Percentiles rank a stretch among this genome's conserved stretches.
These are phyloP conservation scores for Sphagnurus paluster DNA, from an alignment of 1,284 basidiomycete genomes.

Conservation along the genomic window DNA sequence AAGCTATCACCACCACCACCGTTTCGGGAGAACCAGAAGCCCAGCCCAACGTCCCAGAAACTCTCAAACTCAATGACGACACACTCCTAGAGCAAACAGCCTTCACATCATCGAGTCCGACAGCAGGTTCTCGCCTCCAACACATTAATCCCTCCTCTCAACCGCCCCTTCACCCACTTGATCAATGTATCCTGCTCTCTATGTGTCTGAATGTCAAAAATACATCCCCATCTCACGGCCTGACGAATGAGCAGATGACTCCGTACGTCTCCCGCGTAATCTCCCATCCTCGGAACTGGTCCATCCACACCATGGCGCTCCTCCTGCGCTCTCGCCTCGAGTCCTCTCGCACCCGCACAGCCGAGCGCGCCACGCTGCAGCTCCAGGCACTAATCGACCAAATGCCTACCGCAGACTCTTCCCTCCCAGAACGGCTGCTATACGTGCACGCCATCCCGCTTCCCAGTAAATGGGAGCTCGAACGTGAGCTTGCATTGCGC, in stretches of 20 bases:
- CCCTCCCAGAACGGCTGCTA: constrained; percentile 67
- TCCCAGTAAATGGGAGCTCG: constrained; percentile 90
- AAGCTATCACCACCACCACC: background rate
- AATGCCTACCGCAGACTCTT: constrained; percentile 85
- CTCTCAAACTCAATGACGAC: constrained; percentile 90
- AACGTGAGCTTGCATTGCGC: constrained; percentile 82
- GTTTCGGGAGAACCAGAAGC: constrained; percentile 2
- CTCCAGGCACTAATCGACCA: constrained; percentile 93
- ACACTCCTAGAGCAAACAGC: constrained; percentile 93
- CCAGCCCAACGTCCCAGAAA: constrained; percentile 62
- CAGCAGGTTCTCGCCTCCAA: constrained; percentile 42
- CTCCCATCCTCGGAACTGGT: constrained; percentile 89
- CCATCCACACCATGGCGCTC: constrained; percentile 91
- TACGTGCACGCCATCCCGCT: constrained; percentile 81
- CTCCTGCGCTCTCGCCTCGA: constrained; percentile 89
- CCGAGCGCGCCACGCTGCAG: constrained; percentile 87
- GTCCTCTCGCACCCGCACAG: constrained; percentile 82
- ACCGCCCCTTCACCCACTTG: constrained; percentile 85
- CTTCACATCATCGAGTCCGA: constrained; percentile 73
- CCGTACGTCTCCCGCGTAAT: constrained; percentile 89
- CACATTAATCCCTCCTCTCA: constrained; percentile 85
- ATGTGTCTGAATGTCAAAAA: constrained; percentile 90
- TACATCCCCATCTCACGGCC: constrained; percentile 81
- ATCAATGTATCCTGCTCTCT: constrained; percentile 88
- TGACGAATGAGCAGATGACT: constrained; percentile 88